These are phyloP conservation scores for Fraxinus sp. DNA, from an alignment of 305 asterid genomes.

Conservation along the genomic window DNA sequence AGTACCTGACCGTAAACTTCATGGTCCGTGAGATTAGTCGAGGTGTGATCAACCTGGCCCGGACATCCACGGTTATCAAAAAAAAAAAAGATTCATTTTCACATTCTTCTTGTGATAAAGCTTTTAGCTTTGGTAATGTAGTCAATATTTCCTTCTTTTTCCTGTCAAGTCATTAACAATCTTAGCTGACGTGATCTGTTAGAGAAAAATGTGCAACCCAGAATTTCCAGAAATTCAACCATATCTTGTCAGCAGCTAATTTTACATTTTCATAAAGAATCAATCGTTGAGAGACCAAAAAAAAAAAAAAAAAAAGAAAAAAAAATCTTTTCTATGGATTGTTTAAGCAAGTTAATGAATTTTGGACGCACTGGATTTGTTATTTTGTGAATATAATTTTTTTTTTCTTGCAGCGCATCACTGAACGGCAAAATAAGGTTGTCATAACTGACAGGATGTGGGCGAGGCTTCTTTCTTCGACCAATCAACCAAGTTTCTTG, in stretches of 20 bases:
- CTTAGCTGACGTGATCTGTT: not conserved
- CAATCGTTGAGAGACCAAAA: not conserved
- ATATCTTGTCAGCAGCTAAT: not conserved
- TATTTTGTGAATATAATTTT: not conserved
- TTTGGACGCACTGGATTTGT: not conserved
- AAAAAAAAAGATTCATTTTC: not conserved
- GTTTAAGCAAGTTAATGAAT: not conserved
- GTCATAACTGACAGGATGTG: constrained; percentile 75
- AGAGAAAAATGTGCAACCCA: not conserved
- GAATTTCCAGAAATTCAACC: not conserved
- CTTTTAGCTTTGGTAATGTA: not conserved
- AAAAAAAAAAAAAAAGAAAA: not conserved
- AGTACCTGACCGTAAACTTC: too few relatives aligned
- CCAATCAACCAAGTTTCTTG: constrained; percentile 68
- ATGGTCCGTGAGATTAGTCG: too few relatives aligned
- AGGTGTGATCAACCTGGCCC: too few relatives aligned
- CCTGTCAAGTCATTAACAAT: not conserved
- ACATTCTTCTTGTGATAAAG: not conserved
- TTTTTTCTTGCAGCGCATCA: constrained; percentile 50
- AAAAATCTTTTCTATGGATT: not conserved
- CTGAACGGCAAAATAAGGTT: constrained; percentile 55
- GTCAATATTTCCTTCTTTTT: not conserved
- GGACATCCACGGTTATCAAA: too few relatives aligned
- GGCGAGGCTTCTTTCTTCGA: constrained; percentile 76
- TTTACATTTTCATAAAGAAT: not conserved